phyloP scores from a whole-genome alignment of 208 protist genomes.

The Kentomonas sorsogonicus region DNA sequence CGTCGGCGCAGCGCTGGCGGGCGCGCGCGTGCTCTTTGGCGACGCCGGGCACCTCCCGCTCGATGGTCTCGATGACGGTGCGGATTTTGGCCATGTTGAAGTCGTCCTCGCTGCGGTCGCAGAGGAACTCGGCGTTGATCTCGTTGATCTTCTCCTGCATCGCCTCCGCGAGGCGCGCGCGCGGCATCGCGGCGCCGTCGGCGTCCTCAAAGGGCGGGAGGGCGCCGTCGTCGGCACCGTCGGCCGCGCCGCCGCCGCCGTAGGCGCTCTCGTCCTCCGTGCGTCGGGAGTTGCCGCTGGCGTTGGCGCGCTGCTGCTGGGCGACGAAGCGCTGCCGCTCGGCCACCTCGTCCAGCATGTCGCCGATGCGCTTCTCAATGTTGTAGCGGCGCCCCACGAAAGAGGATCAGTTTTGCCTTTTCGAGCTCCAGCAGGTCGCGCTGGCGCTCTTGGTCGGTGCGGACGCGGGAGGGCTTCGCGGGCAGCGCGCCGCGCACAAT shows the following conservation, averaged over 20 bases:
- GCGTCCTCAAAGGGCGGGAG: too few relatives aligned
- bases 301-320: not conserved
- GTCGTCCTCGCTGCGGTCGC: conserved; percentile 6
- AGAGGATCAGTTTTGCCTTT: conserved; percentile 58
- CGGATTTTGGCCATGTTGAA: conserved; percentile 9
- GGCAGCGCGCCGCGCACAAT: conserved; percentile 15
- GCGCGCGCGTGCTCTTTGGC: too few relatives aligned
- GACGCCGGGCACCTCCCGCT: conserved; percentile 18
- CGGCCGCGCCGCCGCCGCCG: too few relatives aligned
- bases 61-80: conserved; percentile 8
- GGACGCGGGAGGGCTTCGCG: conserved; percentile 11
- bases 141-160: not conserved
- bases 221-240: too few relatives aligned
- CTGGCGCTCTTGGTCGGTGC: conserved; percentile 36
- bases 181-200: not conserved
- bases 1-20: too few relatives aligned
- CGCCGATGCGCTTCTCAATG: conserved; percentile 43
- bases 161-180: too few relatives aligned
- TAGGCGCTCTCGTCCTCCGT: too few relatives aligned
- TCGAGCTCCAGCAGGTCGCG: conserved; percentile 51
- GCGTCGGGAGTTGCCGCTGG: too few relatives aligned
- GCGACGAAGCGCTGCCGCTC: conserved; percentile 4
- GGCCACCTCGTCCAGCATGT: conserved; percentile 17
- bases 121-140: conserved; percentile 4
- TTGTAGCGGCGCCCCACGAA: conserved; percentile 75